phyloP scores from a whole-genome alignment of 1,139 yeast species.

The Magnusiomyces suaveolens region DNA sequence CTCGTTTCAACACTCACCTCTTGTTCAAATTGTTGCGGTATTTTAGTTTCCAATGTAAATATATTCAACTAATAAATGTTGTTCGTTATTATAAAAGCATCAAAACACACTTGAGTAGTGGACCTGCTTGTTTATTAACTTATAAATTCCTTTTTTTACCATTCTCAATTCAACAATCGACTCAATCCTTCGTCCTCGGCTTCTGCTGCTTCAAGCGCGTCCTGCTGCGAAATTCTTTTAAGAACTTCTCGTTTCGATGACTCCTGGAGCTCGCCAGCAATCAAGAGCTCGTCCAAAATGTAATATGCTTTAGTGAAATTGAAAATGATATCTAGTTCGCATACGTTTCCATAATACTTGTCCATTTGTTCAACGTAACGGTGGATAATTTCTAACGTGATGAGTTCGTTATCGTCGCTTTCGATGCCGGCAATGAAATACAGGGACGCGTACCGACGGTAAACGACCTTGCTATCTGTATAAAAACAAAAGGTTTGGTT shows the following conservation, averaged over 20 bases:
- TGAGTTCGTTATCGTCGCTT: slow-evolving; percentile 73
- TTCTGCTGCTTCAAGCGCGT: slow-evolving; percentile 59
- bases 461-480: slow-evolving; percentile 69
- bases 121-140: not conserved
- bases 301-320: slow-evolving; percentile 91
- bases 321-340: slow-evolving; percentile 79
- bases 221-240: slow-evolving; percentile 69
- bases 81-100: too few relatives aligned
- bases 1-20: too few relatives aligned
- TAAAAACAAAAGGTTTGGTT: not conserved
- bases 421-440: slow-evolving; percentile 84
- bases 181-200: slow-evolving; percentile 4
- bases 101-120: too few relatives aligned
- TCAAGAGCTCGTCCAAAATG: slow-evolving; percentile 75
- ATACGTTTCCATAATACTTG: slow-evolving; percentile 89
- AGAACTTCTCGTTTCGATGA: slow-evolving; percentile 72
- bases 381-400: slow-evolving; percentile 79
- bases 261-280: slow-evolving; percentile 78
- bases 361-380: slow-evolving; percentile 96
- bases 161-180: not conserved
- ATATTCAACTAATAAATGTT: too few relatives aligned
- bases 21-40: too few relatives aligned
- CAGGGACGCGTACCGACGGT: slow-evolving; percentile 85
- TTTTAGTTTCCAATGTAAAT: too few relatives aligned
- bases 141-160: not conserved